Evolutionary conservation across 2,329 filamentous ascomycete species (phyloP), one percentile per base, ranked within the genome.

Genomic region (Trichocomaceae sp.): DNA sequence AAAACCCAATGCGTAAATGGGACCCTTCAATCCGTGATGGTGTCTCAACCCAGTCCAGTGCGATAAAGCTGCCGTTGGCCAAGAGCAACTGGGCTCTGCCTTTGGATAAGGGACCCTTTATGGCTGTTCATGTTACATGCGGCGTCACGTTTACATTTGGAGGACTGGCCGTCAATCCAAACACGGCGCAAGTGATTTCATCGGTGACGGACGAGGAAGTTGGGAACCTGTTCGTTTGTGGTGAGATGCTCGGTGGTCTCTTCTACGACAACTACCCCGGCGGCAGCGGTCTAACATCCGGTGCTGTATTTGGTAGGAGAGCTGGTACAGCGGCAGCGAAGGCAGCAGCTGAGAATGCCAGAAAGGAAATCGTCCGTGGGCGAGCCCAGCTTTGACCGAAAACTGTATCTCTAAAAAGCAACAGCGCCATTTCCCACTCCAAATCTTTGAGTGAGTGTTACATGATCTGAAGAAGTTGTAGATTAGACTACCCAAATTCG

Each of bases 131-230:
- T 59, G 83, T 87, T 2, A 80, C 79, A 3, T 83, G 81, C 46
- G 84, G 85, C 1, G 77, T 87, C 15, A 86, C 83, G 0, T 87
- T 87, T 60, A 87, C 84, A 0, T 87, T 87, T 69, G 84, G 83
- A 1, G 83, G 84, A 0, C 67, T 87, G 6, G 74, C 75, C 5
- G 77, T 84, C 1, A 75, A 82, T 48, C 75, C 81, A 0, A 65
- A 79, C 22, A 83, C 79, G 0, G 75, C 77, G 2, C 72, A 72
- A 2, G 77, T 86, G 0, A 64, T 85, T 13, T 75, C 72, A 2
- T 69, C 75, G 3, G 64, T 68, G 0, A 78, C 75, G 0, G 72
- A 71, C 1, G 61, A 62, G 4, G 68, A 72, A n/a, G 74, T 86
- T 5, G 74, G 75, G 0, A 81, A 83, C 0, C 62, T 86, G 2